Evolutionary conservation across 2,329 filamentous ascomycete species (phyloP), one percentile per base, ranked within the genome.

Genomic region (Curvularia eragrostidis): DNA sequence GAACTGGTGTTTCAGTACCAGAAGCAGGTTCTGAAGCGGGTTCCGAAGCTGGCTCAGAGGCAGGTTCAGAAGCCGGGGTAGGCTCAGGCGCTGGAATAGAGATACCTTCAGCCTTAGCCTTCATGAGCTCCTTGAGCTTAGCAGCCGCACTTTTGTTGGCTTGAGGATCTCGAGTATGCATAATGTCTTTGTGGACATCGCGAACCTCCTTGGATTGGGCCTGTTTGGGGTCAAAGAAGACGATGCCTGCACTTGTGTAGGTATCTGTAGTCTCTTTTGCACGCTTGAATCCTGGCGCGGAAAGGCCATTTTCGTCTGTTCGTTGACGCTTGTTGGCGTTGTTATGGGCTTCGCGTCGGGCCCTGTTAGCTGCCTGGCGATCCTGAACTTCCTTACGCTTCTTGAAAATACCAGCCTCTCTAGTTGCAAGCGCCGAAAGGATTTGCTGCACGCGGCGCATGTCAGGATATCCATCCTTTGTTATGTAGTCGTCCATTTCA

Each of bases 81-180:
- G 65, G 55, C n/a, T 66, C 69, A 39, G 70, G 48, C 24, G 74
- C 62, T 28, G 73, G 66, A 28, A 65, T 61, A 18, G 68, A 42
- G n/a, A 60, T 65, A 28, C 64, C 67, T 7, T 71, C 72, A 18
- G 72, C 75, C 61, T 75, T 75, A 26, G 77, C 81, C 72, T 93
- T 85, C 54, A 97, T 83, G 70, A 91, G 87, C 66, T 70, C 74
- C 66, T 90, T 96, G 50, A 99, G 80, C 19, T 90, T 90, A 60
- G 91, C 93, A 30, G 95, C 95, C 23, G 95, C 95, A 70, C 92
- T 97, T 79, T 96, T 97, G 80, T 99, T 99, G 53, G 93, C 91
- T 53, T 87, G 81, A 1, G 64, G 36, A 63, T 92, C 85, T 57
- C 89, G 86, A 71, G 94, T 94, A 59, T 95, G 88, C 7, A 97